Base-by-base conservation (phyloP, 169 alveolate genomes). In the Eimeria tenella region DNA sequence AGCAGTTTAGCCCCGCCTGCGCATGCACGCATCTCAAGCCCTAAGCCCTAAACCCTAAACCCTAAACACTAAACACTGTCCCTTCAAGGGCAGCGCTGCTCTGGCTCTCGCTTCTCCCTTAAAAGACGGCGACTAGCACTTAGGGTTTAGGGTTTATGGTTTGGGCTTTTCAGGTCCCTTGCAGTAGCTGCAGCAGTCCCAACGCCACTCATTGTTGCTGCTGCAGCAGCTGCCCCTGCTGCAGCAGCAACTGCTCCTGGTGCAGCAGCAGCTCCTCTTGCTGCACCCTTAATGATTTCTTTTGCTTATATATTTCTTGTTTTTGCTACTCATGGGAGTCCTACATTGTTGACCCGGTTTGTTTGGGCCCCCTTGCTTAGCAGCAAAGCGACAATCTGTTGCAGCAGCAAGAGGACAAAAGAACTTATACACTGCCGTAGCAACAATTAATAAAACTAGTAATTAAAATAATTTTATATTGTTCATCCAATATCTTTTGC, bases 1-100 rank as follows among this genome's bases (percentile, higher is more conserved):
- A 83, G 62, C 88, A 65, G 49, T 94, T 94, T 58, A 94, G 87
- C 65, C 90, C 94, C 5, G 70, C 93, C 93, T 91, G 95, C 58
- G 70, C 23, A 60, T 70, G 49, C 49, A 49, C 3, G 56, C 62
- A n/a, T 10, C 15, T 9, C 19, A 19, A 21, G 21, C 4, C 55
- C 31, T 2, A 7, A 56, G 65, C 65, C 13, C 7, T 13, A 13
- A 56, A 9, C 19, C 65, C 13, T 7, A 13, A 56, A 7, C 13
- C 19, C 65, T 56, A 56, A 13, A 56, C 65, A 56, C 65, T 13
- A 56, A 56, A 13, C 65, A 56, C 13, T 56, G 68, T 13, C 21
- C 68, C 17, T 60, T 4, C 17, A 60, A 4, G 68, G 68, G 68
- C 17, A 13, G 68, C 68, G 2, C 68, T 60, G 68, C 1, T 60